Evolutionary conservation across 179 eudicot genomes (phyloP).

Genomic region (Silene vulgaris): DNA sequence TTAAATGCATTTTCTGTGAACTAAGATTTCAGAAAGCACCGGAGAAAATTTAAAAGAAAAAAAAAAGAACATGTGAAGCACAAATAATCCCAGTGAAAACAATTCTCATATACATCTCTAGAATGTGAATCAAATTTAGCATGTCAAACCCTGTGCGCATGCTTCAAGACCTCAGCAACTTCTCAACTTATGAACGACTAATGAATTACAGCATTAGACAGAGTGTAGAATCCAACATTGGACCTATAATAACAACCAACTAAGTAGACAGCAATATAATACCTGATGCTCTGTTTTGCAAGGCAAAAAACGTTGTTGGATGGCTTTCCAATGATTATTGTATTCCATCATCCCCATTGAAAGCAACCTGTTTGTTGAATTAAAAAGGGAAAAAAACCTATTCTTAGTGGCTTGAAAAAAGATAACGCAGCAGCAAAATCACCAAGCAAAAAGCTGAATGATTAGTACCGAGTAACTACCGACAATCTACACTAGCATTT

Average conservation of each 20-base stretch:
- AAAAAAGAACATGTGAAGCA: background rate
- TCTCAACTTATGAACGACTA: background rate
- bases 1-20: background rate
- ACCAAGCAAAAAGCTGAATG: too few species aligned
- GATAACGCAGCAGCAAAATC: background rate
- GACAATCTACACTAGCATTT: background rate
- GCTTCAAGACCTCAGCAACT: slow-evolving; percentile 9
- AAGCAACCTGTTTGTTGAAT: slow-evolving; percentile 45
- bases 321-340: slow-evolving; percentile 87
- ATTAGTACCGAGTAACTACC: too few species aligned
- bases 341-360: slow-evolving; percentile 88
- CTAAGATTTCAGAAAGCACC: background rate
- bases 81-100: background rate
- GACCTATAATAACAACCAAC: background rate
- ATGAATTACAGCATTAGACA: background rate
- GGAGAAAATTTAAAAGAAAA: background rate
- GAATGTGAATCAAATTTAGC: background rate
- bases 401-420: slow-evolving; percentile 1
- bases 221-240: background rate
- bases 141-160: background rate
- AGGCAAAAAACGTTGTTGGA: slow-evolving; percentile 85
- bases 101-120: background rate
- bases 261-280: slow-evolving; percentile 17
- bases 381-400: background rate
- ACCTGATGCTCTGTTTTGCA: slow-evolving; percentile 97